These are phyloP conservation scores for Talaromyces sp. DNA, from an alignment of 2,329 filamentous ascomycete genomes.

Conservation along the genomic window DNA sequence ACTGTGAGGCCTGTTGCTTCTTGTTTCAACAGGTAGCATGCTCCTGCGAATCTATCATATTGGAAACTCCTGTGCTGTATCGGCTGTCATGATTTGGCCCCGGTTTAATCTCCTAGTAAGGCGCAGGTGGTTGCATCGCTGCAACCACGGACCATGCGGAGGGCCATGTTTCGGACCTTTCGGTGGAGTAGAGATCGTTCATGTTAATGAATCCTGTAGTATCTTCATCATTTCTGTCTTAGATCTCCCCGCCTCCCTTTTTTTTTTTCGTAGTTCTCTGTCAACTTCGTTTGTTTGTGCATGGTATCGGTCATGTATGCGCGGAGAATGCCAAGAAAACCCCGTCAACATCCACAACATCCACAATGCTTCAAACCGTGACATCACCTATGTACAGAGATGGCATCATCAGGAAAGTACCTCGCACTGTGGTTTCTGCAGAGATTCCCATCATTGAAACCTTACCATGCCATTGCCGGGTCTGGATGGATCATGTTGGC, in stretches of 20 bases:
- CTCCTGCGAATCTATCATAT: not conserved
- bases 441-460: not conserved
- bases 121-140: constrained; percentile 8
- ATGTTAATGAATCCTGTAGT: constrained; percentile 1
- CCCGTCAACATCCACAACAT: not conserved
- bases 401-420: constrained; percentile 9
- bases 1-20: no score
- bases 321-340: not conserved
- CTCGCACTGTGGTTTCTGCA: not conserved
- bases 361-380: constrained; percentile 4
- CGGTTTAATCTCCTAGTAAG: not conserved
- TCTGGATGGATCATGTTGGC: constrained; percentile 8
- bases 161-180: constrained; percentile 3
- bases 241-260: not conserved
- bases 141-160: constrained; percentile 9
- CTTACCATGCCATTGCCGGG: constrained; percentile 13
- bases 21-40: not conserved
- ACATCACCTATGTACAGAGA: constrained; percentile 8
- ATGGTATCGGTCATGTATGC: no score
- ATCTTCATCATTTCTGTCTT: not conserved
- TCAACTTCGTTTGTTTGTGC: not conserved
- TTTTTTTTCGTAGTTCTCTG: not conserved
- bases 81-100: not conserved
- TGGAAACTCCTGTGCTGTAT: not conserved
- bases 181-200: not conserved